These are phyloP conservation scores for Oleoguttula mirabilis DNA, from an alignment of 495 filamentous ascomycete genomes.

Conservation along the genomic window DNA sequence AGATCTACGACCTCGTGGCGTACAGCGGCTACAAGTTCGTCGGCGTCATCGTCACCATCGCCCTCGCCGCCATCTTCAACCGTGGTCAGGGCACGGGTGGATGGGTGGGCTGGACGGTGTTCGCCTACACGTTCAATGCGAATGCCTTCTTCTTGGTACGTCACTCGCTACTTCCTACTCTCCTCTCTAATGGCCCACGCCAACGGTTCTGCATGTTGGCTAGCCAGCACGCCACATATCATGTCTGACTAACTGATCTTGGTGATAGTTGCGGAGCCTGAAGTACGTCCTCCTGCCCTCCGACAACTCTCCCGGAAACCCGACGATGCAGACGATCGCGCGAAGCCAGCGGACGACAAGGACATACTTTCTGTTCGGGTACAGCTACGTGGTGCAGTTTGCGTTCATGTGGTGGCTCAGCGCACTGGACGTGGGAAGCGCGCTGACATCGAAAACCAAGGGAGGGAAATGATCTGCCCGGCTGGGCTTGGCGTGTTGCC, in stretches of 20 bases:
- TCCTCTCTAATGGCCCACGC: background rate
- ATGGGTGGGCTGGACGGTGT: slow-evolving; percentile 80
- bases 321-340: slow-evolving; percentile 62
- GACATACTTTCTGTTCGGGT: slow-evolving; percentile 91
- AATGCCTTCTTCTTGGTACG: slow-evolving; percentile 93
- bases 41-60: slow-evolving; percentile 77
- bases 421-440: slow-evolving; percentile 11
- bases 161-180: slow-evolving; percentile 1
- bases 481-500: too few relatives aligned
- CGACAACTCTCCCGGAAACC: slow-evolving; percentile 57
- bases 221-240: background rate
- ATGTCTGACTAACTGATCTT: slow-evolving; percentile 4
- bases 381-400: slow-evolving; percentile 87
- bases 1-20: slow-evolving; percentile 83
- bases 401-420: slow-evolving; percentile 90
- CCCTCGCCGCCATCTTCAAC: slow-evolving; percentile 63
- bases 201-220: background rate
- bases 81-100: slow-evolving; percentile 67
- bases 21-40: slow-evolving; percentile 99
- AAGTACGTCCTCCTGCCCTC: slow-evolving; percentile 85
- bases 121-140: slow-evolving; percentile 78
- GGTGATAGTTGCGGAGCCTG: slow-evolving; percentile 68
- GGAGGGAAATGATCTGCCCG: slow-evolving; percentile 1
- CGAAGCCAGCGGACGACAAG: slow-evolving; percentile 76
- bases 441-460: background rate